Evolutionary conservation across 768 basidiomycete genomes (phyloP), one percentile per base, ranked within the genome.

Genomic region (Pleurotus citrinopileatus): DNA sequence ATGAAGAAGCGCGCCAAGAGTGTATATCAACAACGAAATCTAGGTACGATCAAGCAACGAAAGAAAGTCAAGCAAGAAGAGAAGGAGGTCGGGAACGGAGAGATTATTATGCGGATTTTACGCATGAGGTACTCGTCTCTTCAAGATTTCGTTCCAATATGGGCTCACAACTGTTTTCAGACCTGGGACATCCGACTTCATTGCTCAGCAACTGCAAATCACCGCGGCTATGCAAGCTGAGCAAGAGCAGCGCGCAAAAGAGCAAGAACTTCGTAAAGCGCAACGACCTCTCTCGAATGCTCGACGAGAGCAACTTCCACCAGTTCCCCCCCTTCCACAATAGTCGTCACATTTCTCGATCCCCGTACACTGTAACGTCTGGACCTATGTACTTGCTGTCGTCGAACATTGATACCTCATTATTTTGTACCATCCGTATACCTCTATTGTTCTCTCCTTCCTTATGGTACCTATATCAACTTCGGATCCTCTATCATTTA

Each of bases 11-110:
- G 94, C 8, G 89, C 86, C 2, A 98, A 98, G 80, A 93, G 91
- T 56, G 90, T 99, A 17, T 91, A 93, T 59, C 76, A 85, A 10
- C 94, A 96, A 63, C 84, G 94, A 45, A 99, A 98, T 67, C 81
- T 98, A 4, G 96, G 96, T 9, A 99, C 97, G 5, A 98, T 99
- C 67, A 87, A 87, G 69, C 85, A 94, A 62, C 82, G 93, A 58
- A 98, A 98, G 79, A 84, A 84, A 68, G 92, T 96, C 74, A 94
- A 95, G 77, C 81, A 84, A 65, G 77, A 91, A 61, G 82, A 91
- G 68, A 84, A 87, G 56, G 86, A 89, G 54, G 78, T 80, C 2
- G 81, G 84, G 10, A 85, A 85, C 54, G 92, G 90, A 48, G 94
- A 98, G 72, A 93, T 89, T 32, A 97, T 98, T 55, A 83, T 99